phyloP scores from a whole-genome alignment of 2,329 filamentous ascomycete species.

The Botryotinia narcissicola region DNA sequence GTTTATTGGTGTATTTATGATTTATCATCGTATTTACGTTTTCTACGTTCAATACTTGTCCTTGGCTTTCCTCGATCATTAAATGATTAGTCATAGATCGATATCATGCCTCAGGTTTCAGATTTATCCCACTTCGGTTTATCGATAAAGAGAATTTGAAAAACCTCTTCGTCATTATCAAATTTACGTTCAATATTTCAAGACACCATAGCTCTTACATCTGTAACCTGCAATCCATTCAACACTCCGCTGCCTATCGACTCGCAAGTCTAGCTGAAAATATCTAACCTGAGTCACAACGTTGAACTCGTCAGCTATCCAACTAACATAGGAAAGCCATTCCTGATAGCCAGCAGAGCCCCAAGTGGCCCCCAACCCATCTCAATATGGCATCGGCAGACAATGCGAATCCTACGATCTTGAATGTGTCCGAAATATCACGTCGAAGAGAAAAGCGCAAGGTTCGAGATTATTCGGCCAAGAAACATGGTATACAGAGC shows the following conservation, averaged over 20 bases:
- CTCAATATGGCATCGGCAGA: background rate
- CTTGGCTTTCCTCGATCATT: background rate
- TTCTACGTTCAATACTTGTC: background rate
- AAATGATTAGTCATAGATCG: background rate
- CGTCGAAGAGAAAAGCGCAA: conserved; percentile 63
- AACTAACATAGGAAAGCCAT: background rate
- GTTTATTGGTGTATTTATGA: background rate
- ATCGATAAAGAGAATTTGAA: conserved; percentile 13
- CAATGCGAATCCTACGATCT: conserved; percentile 86
- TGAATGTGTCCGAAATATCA: conserved; percentile 84
- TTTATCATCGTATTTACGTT: background rate
- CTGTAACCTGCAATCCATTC: background rate
- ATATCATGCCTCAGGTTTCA: background rate
- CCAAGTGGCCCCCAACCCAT: conserved; percentile 1
- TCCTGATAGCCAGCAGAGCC: background rate
- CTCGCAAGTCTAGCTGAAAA: background rate
- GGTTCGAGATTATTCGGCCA: conserved; percentile 44
- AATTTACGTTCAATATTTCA: background rate
- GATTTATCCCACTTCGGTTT: background rate
- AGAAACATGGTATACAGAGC: conserved; percentile 32
- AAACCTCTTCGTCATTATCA: background rate
- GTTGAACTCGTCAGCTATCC: background rate
- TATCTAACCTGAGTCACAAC: background rate
- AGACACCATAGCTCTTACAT: background rate
- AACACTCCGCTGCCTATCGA: background rate